phyloP scores from a whole-genome alignment of 1,139 yeast species.

The Geotrichum aggregatum region DNA sequence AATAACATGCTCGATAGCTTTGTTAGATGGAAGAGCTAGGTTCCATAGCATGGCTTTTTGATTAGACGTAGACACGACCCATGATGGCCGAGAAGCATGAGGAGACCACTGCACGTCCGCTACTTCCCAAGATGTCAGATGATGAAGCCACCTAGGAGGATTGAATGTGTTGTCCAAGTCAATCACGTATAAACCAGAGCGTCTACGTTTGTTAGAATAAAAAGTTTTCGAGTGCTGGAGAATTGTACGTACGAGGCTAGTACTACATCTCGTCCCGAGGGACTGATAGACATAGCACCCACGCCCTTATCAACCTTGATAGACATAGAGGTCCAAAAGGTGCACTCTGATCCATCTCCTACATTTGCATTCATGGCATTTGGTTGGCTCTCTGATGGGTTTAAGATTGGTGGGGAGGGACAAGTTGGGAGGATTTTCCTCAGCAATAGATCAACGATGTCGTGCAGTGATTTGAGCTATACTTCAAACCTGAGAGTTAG shows the following conservation, averaged over 20 bases:
- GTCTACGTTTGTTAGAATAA: conserved; percentile 35
- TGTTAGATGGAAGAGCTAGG: conserved; percentile 64
- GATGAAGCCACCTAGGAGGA: conserved; percentile 90
- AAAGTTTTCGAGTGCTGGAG: not conserved
- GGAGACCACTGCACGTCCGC: conserved; percentile 99
- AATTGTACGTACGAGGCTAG: conserved; percentile 58
- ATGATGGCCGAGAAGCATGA: conserved; percentile 70
- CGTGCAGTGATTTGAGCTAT: too few relatives aligned
- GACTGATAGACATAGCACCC: conserved; percentile 89
- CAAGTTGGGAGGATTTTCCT: not conserved
- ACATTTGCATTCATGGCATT: conserved; percentile 12
- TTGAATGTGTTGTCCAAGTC: conserved; percentile 93
- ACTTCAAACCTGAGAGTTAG: too few relatives aligned
- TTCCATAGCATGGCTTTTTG: conserved; percentile 96
- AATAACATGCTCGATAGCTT: conserved; percentile 79
- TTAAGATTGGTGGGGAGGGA: not conserved
- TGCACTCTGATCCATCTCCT: conserved; percentile 12
- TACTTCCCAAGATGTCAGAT: conserved; percentile 94
- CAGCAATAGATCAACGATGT: too few relatives aligned
- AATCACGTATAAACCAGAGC: conserved; percentile 81
- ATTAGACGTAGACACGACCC: conserved; percentile 92
- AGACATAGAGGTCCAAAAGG: conserved; percentile 43
- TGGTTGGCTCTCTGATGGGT: not conserved
- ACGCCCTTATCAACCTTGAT: conserved; percentile 87
- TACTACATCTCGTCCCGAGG: conserved; percentile 90